These are phyloP conservation scores for Sapria himalayana DNA, from an alignment of 345 rosid genomes.

Conservation along the genomic window DNA sequence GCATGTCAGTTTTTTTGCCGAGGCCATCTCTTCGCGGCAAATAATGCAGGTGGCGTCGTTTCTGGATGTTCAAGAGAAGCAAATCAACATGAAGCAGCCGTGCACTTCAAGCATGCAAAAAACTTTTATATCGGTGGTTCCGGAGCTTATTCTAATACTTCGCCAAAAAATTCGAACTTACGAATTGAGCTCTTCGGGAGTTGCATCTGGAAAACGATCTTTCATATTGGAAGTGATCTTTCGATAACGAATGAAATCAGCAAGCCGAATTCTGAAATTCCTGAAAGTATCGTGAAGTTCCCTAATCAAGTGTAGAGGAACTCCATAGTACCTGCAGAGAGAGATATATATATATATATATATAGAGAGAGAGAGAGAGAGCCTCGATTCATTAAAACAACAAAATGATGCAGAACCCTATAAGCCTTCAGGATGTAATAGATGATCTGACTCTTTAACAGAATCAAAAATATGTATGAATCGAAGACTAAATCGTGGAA, in stretches of 20 bases:
- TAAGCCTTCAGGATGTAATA: too few species aligned
- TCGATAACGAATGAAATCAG: constrained; percentile 80
- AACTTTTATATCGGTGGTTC: too few species aligned
- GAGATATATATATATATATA: constrained; percentile 3
- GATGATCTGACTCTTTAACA: too few species aligned
- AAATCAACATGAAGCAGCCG: constrained; percentile 6
- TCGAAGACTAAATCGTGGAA: too few species aligned
- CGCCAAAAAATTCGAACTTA: constrained; percentile 23
- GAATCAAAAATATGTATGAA: too few species aligned
- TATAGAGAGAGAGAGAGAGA: not conserved
- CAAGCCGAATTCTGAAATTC: constrained; percentile 74
- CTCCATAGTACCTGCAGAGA: constrained; percentile 68
- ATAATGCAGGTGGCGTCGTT: constrained; percentile 86
- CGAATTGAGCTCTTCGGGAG: constrained; percentile 71
- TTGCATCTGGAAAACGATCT: constrained; percentile 83
- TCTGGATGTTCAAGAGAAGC: constrained; percentile 28
- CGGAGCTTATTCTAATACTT: too few species aligned
- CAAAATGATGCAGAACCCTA: too few species aligned
- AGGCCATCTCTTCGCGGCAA: constrained; percentile 95
- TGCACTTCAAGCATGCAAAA: constrained; percentile 3
- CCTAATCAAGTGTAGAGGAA: constrained; percentile 78
- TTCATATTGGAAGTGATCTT: constrained; percentile 96
- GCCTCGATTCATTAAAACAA: too few species aligned
- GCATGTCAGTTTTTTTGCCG: constrained; percentile 75
- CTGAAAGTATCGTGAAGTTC: constrained; percentile 96